Conservation (phyloP, 1,139 yeast genomes). For the Kodamaea anthophila region DNA sequence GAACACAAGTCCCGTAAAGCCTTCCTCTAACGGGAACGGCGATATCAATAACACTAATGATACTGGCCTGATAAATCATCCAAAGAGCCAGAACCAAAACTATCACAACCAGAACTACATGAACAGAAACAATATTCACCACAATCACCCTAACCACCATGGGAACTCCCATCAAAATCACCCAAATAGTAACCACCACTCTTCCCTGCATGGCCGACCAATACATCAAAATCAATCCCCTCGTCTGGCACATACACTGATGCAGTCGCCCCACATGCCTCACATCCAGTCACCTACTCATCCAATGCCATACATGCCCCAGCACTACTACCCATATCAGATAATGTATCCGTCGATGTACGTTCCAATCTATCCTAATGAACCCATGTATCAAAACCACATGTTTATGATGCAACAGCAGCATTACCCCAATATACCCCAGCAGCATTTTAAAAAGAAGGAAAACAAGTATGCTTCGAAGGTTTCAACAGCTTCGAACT, state of each 20-base stretch:
- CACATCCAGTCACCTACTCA: slow-evolving; percentile 13
- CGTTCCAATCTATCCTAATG: slow-evolving; percentile 13
- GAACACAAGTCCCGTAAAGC: too few species aligned
- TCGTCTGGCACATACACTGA: slow-evolving; percentile 9
- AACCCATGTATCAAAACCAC: slow-evolving; percentile 13
- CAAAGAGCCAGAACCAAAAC: slow-evolving; percentile 9
- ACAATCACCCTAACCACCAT: slow-evolving; percentile 9
- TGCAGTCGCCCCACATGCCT: slow-evolving; percentile 14
- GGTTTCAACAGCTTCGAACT: slow-evolving; percentile 9
- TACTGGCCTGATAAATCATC: slow-evolving; percentile 2
- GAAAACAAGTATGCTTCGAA: slow-evolving; percentile 9
- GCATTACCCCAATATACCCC: slow-evolving; percentile 6
- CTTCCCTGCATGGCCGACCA: slow-evolving; percentile 9
- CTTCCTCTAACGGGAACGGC: background rate
- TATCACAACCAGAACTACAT: slow-evolving; percentile 9
- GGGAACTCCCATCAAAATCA: slow-evolving; percentile 5
- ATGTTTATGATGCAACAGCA: slow-evolving; percentile 13
- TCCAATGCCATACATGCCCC: slow-evolving; percentile 14
- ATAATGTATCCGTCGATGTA: slow-evolving; percentile 15
- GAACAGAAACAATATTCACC: slow-evolving; percentile 1
- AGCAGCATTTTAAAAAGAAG: slow-evolving; percentile 6
- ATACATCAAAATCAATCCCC: slow-evolving; percentile 13
- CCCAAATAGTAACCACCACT: slow-evolving; percentile 9
- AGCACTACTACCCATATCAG: slow-evolving; percentile 12
- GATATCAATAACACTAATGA: slow-evolving; percentile 1